phyloP scores from a whole-genome alignment of 768 basidiomycete species.

The Cyathus striatus region DNA sequence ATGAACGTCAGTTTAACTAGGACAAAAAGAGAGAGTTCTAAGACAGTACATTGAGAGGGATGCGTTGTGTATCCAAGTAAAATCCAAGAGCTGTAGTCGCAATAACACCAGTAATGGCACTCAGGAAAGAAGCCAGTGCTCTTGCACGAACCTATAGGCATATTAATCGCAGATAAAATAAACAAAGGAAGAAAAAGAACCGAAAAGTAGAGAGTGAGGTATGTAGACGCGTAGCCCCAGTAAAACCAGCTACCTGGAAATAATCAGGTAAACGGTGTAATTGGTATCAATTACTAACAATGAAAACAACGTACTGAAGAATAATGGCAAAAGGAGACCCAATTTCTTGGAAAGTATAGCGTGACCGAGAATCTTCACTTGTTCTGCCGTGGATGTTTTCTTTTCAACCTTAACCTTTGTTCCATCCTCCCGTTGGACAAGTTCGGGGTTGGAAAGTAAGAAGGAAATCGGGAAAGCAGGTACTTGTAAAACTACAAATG shows the following conservation, averaged over 20 bases:
- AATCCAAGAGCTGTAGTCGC: constrained; percentile 11
- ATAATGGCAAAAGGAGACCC: background rate
- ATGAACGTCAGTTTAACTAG: background rate
- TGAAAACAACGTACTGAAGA: background rate
- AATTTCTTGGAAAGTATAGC: constrained; percentile 2
- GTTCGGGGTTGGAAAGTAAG: constrained; percentile 3
- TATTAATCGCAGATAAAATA: background rate
- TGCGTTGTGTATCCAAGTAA: constrained; percentile 9
- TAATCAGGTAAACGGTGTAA: background rate
- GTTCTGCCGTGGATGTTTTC: constrained; percentile 9
- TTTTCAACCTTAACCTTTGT: constrained; percentile 10
- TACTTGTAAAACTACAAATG: constrained; percentile 9
- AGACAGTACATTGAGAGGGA: background rate
- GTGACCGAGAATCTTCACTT: constrained; percentile 7
- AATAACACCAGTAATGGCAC: constrained; percentile 10
- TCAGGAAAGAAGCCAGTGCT: constrained; percentile 12
- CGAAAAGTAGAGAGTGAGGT: constrained; percentile 12
- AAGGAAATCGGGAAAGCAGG: constrained; percentile 7
- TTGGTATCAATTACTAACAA: background rate
- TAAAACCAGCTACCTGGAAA: constrained; percentile 14
- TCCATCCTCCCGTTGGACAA: constrained; percentile 13
- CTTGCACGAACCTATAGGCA: constrained; percentile 12
- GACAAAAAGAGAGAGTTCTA: background rate
- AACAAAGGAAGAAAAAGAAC: constrained; percentile 2
- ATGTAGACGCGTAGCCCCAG: constrained; percentile 14